Percentiles rank a stretch among this genome's conserved stretches.
Conservation (phyloP, 208 protist genomes). For the Perkinsela sp. region DNA sequence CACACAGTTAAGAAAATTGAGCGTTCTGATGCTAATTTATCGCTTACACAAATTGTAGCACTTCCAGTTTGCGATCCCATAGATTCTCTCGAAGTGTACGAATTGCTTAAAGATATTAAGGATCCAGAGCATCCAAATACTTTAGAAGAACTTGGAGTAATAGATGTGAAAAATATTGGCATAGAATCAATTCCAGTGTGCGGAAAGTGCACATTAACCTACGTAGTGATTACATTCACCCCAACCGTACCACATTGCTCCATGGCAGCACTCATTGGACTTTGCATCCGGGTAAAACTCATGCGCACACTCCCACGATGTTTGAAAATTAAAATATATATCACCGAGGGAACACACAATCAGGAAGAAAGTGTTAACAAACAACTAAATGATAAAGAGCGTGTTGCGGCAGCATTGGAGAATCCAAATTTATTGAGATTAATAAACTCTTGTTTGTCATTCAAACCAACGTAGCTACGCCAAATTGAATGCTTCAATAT, state of each 20-base stretch:
- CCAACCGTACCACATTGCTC: slow-evolving; percentile 93
- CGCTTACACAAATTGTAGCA: slow-evolving; percentile 12
- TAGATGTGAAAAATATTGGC: slow-evolving; percentile 49
- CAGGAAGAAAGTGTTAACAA: slow-evolving; percentile 88
- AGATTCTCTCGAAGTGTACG: slow-evolving; percentile 74
- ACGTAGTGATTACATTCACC: slow-evolving; percentile 74
- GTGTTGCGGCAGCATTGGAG: slow-evolving; percentile 87
- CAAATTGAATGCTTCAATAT: too few relatives aligned
- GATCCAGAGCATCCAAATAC: slow-evolving; percentile 94
- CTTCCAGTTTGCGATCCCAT: slow-evolving; percentile 36
- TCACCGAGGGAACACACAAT: slow-evolving; percentile 69
- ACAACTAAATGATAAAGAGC: slow-evolving; percentile 94
- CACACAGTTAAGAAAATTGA: neutral
- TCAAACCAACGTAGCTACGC: neutral
- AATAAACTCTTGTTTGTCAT: slow-evolving; percentile 37
- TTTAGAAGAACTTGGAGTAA: slow-evolving; percentile 86
- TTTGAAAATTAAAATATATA: slow-evolving; percentile 74
- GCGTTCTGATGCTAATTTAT: slow-evolving; percentile 1
- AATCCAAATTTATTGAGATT: slow-evolving; percentile 56
- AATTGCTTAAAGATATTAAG: slow-evolving; percentile 78
- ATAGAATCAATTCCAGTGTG: slow-evolving; percentile 17
- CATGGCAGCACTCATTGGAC: slow-evolving; percentile 88
- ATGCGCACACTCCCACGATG: slow-evolving; percentile 64
- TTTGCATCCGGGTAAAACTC: slow-evolving; percentile 83
- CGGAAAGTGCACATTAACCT: slow-evolving; percentile 9